phyloP scores from a whole-genome alignment of 73 alveolate genomes.

The Effrenium voratum region DNA sequence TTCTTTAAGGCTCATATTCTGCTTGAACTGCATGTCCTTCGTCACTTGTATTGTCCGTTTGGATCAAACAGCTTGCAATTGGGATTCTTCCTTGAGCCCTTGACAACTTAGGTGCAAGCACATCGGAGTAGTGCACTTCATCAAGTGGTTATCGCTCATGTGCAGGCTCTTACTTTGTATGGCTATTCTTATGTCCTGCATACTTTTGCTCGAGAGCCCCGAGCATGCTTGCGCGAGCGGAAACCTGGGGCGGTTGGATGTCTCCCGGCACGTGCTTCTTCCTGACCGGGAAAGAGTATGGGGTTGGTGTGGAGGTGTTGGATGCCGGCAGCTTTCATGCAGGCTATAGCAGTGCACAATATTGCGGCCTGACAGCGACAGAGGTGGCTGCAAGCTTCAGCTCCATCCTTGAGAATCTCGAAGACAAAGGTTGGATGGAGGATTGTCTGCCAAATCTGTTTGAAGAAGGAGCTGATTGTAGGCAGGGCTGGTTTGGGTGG shows the following conservation, averaged over 20 bases:
- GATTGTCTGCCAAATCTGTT: no score
- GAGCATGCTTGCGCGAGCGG: neutral
- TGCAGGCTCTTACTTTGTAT: neutral
- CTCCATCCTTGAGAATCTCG: no score
- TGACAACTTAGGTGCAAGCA: no score
- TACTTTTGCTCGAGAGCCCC: neutral
- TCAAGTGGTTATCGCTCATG: neutral
- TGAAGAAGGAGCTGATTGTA: no score
- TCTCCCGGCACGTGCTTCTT: neutral
- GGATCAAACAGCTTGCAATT: no score
- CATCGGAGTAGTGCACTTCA: neutral
- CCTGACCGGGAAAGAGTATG: neutral
- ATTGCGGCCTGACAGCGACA: neutral
- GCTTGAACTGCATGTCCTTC: no score
- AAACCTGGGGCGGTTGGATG: neutral
- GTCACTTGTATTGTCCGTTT: no score
- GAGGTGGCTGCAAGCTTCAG: neutral
- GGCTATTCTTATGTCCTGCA: neutral
- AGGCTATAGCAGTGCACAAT: neutral
- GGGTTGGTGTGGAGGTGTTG: neutral
- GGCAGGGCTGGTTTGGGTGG: no score
- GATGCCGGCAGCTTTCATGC: neutral
- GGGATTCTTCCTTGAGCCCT: no score
- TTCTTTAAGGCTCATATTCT: no score
- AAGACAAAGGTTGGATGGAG: no score